Base-by-base conservation (phyloP, 2,329 filamentous ascomycete genomes). In the Fusarium coicis region DNA sequence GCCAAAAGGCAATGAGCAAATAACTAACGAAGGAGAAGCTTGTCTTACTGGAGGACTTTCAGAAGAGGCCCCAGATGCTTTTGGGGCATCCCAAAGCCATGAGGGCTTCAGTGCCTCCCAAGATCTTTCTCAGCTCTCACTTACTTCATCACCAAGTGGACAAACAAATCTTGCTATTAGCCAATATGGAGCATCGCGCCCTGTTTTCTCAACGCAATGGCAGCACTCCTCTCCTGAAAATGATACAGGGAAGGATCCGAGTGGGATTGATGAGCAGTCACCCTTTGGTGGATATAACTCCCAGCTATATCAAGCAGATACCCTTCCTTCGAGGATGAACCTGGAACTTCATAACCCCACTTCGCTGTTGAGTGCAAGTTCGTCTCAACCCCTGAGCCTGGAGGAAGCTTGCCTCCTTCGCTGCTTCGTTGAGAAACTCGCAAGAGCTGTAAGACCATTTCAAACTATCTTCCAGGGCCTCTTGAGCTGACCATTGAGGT, bases 131-230 rank as follows among this genome's bases (percentile, higher is more conserved):
- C 28, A n/a, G 4, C 3, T n/a, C 2, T 30, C 26, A 8, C 14
- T 47, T 4, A 16, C 7, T 32, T n/a, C 21, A 18, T 49, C 46
- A 0, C 28, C 28, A 1, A 49, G 19, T 7, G 10, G 1, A 9
- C 28, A 16, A 8, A 0, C 28, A 12, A 18, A 5, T 9, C 0
- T 7, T 12, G 0, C 15, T 32, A 5, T 14, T 4, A 12, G 12
- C 1, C 14, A 32, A 0, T n/a, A 30, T 16, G 28, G 7, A 6
- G 2, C 7, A 5, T 6, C 19, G 0, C 0, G 32, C 4, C 14
- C 28, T 12, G 28, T 4, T 0, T n/a, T 32, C 0, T n/a, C 46
- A 6, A 11, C 28, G 0, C 46, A n/a, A 18, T 32, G 46, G 28
- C 28, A n/a, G 14, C 21, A 32, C 21, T 12, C 46, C 0, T 49